Evolutionary conservation across 345 rosid genomes (phyloP).

Genomic region (Eutrema japonicum): DNA sequence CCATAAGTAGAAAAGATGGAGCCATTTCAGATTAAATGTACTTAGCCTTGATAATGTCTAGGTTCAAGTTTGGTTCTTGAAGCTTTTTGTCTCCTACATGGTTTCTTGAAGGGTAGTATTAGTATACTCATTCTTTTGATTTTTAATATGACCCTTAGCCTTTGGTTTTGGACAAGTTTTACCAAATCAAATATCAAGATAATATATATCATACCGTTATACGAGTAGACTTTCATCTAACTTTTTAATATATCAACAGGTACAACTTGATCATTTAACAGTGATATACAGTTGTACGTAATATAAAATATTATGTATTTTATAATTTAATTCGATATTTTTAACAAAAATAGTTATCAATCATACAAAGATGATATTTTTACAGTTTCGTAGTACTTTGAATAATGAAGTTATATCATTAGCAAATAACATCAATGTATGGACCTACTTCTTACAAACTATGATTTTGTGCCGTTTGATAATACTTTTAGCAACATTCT

Average conservation of each 20-base stretch:
- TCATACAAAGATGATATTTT: not conserved
- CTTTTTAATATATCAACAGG: conserved; percentile 4
- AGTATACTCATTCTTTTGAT: conserved; percentile 18
- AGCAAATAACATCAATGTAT: not conserved
- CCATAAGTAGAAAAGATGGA: not conserved
- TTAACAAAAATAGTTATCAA: not conserved
- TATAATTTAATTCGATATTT: not conserved
- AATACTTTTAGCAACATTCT: not conserved
- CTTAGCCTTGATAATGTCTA: conserved; percentile 16
- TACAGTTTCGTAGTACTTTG: not conserved
- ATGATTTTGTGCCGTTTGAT: not conserved
- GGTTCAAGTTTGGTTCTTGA: conserved; percentile 21
- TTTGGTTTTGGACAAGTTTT: conserved; percentile 12
- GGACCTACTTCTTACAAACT: not conserved
- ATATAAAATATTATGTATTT: not conserved
- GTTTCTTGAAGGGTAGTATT: conserved; percentile 15
- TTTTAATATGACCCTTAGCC: conserved; percentile 17
- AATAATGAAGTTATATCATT: not conserved
- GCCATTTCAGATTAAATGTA: conserved; percentile 31
- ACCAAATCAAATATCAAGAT: not conserved
- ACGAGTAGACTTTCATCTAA: conserved; percentile 9
- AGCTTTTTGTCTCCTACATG: conserved; percentile 1
- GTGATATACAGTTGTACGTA: not conserved
- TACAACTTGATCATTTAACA: conserved; percentile 2
- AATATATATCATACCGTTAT: not conserved